Percentiles rank a stretch among this genome's conserved stretches.
These are phyloP conservation scores for Silene conica DNA, from an alignment of 148 eudicot species.

Conservation along the genomic window DNA sequence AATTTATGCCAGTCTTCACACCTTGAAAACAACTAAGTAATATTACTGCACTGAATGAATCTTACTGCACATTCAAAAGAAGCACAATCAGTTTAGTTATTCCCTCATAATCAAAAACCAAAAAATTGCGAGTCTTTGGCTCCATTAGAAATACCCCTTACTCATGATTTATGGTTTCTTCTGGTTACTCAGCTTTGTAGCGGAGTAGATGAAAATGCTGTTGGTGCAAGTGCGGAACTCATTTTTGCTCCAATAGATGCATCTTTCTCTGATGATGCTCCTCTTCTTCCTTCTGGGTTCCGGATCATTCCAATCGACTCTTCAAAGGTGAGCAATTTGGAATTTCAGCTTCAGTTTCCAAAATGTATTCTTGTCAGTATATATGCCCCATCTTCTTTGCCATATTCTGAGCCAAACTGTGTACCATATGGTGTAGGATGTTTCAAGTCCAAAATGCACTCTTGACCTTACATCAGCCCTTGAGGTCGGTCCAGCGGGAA, in stretches of 20 bases:
- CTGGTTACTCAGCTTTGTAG: slow-evolving; percentile 55
- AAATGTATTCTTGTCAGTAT: neutral
- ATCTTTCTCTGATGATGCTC: slow-evolving; percentile 87
- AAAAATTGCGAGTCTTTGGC: neutral
- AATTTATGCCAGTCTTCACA: neutral
- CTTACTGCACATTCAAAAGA: no score
- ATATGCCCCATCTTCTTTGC: neutral
- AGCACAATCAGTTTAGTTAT: no score
- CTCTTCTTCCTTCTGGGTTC: slow-evolving; percentile 92
- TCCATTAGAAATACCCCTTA: neutral
- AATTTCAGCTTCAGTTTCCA: slow-evolving; percentile 1
- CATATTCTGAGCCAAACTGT: neutral
- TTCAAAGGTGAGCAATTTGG: slow-evolving; percentile 30
- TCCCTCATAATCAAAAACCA: no score
- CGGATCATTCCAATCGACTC: slow-evolving; percentile 80
- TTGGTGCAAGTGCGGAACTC: slow-evolving; percentile 76
- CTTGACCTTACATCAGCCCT: slow-evolving; percentile 93
- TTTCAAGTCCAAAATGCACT: slow-evolving; percentile 77
- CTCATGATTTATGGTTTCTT: neutral
- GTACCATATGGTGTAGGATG: slow-evolving; percentile 43
- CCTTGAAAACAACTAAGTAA: neutral
- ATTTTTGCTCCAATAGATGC: slow-evolving; percentile 92
- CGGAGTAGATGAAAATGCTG: slow-evolving; percentile 84
- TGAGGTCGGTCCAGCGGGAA: slow-evolving; percentile 65
- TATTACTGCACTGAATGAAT: no score